These are phyloP conservation scores for Tausonia pullulans DNA, from an alignment of 1,284 basidiomycete genomes.

Conservation along the genomic window DNA sequence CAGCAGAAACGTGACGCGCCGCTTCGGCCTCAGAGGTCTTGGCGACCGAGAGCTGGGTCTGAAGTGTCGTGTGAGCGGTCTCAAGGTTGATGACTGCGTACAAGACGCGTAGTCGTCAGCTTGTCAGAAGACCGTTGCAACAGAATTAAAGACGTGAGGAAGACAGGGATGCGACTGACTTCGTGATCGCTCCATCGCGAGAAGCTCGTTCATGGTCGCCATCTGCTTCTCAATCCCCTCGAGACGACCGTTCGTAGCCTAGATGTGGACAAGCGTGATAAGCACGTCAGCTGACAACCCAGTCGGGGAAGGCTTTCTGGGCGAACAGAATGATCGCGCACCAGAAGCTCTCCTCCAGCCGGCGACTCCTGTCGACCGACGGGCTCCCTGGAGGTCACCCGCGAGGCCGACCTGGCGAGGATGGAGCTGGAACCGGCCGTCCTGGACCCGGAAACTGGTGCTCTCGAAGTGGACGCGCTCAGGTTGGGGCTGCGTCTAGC, in stretches of 20 bases:
- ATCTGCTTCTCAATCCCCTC: slow-evolving; percentile 14
- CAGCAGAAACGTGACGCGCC: slow-evolving; percentile 1
- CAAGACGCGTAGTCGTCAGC: not conserved
- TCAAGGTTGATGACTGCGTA: slow-evolving; percentile 6
- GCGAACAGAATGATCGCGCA: too few relatives aligned
- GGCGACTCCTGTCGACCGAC: too few relatives aligned
- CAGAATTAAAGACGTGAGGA: not conserved
- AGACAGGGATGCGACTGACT: slow-evolving; percentile 3
- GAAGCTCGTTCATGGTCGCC: slow-evolving; percentile 8
- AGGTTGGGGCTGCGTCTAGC: too few relatives aligned
- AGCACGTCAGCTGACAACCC: too few relatives aligned
- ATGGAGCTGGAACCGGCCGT: too few relatives aligned
- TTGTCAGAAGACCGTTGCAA: not conserved
- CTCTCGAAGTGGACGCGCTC: too few relatives aligned
- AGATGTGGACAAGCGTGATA: not conserved
- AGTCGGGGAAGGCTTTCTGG: too few relatives aligned
- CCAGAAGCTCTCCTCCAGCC: too few relatives aligned
- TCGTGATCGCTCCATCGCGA: slow-evolving; percentile 3
- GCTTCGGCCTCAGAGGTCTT: slow-evolving; percentile 8
- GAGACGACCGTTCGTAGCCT: slow-evolving; percentile 11
- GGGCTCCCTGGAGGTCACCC: too few relatives aligned
- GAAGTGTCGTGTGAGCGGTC: slow-evolving; percentile 9
- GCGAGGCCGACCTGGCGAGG: too few relatives aligned
- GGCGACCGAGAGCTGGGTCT: slow-evolving; percentile 9
- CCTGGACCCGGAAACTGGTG: too few relatives aligned